Evolutionary conservation across 768 basidiomycete species (phyloP).

Genomic region (Mycena chlorophos): DNA sequence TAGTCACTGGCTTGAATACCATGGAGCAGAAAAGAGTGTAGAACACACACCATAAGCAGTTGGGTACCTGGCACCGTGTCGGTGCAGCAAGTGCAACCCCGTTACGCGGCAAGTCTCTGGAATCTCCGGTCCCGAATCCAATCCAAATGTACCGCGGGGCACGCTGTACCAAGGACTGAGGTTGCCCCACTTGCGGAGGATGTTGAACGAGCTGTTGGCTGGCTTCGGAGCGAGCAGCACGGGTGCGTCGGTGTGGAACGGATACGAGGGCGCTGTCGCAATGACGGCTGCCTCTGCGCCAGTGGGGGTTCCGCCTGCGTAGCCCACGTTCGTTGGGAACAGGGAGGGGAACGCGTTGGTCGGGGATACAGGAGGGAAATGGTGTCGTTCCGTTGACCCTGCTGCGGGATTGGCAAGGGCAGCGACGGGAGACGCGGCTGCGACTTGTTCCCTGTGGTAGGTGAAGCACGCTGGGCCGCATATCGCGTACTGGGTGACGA

Average conservation of each 20-base stretch:
- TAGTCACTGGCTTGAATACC: constrained; percentile 25
- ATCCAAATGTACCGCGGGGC: constrained; percentile 60
- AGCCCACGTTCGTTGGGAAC: constrained; percentile 78
- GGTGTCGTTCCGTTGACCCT: constrained; percentile 68
- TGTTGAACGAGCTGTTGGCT: constrained; percentile 49
- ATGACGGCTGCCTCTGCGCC: constrained; percentile 76
- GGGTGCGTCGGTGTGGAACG: constrained; percentile 69
- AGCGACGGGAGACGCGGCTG: constrained; percentile 23
- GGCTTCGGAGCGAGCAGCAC: constrained; percentile 57
- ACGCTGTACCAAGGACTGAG: constrained; percentile 86
- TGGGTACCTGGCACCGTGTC: constrained; percentile 78
- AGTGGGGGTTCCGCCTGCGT: constrained; percentile 76
- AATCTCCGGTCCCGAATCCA: constrained; percentile 68
- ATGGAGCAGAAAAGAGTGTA: background rate
- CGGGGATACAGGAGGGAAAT: constrained; percentile 71
- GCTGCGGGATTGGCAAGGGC: constrained; percentile 63
- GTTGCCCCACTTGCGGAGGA: constrained; percentile 83
- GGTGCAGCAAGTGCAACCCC: constrained; percentile 76
- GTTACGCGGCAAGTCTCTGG: constrained; percentile 72
- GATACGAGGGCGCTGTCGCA: constrained; percentile 75
- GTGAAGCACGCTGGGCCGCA: constrained; percentile 44
- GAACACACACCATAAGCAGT: constrained; percentile 58
- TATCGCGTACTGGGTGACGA: constrained; percentile 50
- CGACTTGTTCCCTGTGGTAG: constrained; percentile 3
- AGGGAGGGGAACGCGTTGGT: constrained; percentile 71